A percentile compares a stretch with the other conserved stretches of the same genome.
These are phyloP conservation scores for Fraxinus sp. DNA, from an alignment of 305 asterid genomes.

Conservation along the genomic window DNA sequence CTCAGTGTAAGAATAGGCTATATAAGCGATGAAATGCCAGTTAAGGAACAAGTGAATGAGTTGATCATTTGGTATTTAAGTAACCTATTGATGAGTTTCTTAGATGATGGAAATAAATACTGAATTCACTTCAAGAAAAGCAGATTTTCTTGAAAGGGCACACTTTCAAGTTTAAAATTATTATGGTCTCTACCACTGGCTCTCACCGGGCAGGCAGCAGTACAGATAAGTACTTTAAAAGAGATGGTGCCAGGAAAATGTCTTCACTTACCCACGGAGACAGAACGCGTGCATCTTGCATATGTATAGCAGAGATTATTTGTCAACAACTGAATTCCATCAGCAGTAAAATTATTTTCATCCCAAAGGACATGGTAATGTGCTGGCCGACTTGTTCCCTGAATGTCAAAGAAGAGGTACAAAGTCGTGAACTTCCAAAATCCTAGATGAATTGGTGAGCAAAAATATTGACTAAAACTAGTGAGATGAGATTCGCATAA, in stretches of 20 bases:
- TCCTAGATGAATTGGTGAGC: not conserved
- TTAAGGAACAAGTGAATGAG: not conserved
- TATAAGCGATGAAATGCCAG: not conserved
- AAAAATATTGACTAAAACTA: not conserved
- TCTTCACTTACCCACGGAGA: slow-evolving; percentile 76
- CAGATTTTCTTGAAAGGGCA: not conserved
- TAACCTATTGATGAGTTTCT: not conserved
- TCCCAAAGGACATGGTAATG: slow-evolving; percentile 99
- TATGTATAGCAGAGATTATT: slow-evolving; percentile 96
- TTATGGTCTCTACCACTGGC: not conserved
- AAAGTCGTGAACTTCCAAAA: not conserved
- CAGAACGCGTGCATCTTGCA: slow-evolving; percentile 99
- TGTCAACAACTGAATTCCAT: slow-evolving; percentile 88
- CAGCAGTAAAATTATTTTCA: slow-evolving; percentile 94
- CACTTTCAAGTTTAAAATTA: not conserved
- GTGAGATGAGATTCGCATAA: not conserved
- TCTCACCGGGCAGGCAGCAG: not conserved
- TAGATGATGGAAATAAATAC: not conserved
- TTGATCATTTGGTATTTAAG: not conserved
- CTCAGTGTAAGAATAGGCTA: not conserved
- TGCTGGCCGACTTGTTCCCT: slow-evolving; percentile 97
- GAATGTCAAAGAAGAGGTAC: slow-evolving; percentile 11
- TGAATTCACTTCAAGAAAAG: not conserved
- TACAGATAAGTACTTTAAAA: not conserved
- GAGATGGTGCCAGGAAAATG: not conserved